Evolutionary conservation across 495 filamentous ascomycete genomes (phyloP), one percentile per base, ranked within the genome.

Genomic region (Neurospora tetraspora): DNA sequence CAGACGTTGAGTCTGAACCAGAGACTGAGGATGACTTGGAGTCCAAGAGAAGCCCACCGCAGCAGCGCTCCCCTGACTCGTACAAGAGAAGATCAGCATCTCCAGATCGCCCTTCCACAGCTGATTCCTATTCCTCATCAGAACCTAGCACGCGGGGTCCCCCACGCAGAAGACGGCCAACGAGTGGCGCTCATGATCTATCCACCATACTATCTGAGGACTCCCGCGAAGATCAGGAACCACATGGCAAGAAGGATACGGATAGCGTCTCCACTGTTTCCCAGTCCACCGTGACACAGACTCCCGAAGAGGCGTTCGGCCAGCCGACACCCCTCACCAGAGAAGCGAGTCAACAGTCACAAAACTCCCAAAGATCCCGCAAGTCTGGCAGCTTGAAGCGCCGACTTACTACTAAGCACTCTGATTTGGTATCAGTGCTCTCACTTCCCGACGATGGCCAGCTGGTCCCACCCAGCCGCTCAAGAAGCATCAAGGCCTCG

Each of bases 401-500:
- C 75, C 87, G 92, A 72, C 87, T 96, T 18, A 96, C 96, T 3
- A 97, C 96, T 3, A 97, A 93, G 53, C 94, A 98, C 81, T 93
- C 93, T 14, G 96, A 98, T 80, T 85, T 98, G 18, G 92, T 98
- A 45, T 98, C 96, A 9, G 93, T 97, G 34, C 85, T 98, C 8
- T 98, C 96, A 0, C 82, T 91, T 61, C 89, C 93, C 3, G 87
- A 86, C 69, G 89, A 90, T 70, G 85, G 87, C 73, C 89, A 84
- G 40, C 70, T 81, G 4, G 70, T 75, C 2, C 76, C 81, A 0
- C 82, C 83, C 2, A 81, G 78, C 27, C 80, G 82, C 69, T 80
- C 75, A 5, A 88, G 83, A 75, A 94, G 91, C 79, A 87, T 89
- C 72, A 85, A 88, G 70, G 93, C 92, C 37, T 86, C 88, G 9